Evolutionary conservation across 768 basidiomycete species (phyloP), one percentile per base, ranked within the genome.

Genomic region (Tricholoma matsutake): DNA sequence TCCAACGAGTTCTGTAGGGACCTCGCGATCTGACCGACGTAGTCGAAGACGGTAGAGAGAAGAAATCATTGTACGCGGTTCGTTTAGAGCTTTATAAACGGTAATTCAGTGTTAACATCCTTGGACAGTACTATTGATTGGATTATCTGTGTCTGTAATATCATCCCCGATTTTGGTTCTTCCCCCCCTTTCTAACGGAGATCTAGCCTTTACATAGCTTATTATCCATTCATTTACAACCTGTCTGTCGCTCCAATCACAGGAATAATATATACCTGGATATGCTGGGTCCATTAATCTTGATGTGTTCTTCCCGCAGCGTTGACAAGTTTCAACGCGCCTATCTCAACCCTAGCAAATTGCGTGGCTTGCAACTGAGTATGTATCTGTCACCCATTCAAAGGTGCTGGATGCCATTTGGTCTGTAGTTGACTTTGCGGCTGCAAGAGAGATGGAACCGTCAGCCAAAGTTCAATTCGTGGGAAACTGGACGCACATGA

Each of bases 1-100:
- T 34, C 89, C 91, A n/a, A 66, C 80, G 8, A 82, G 78, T 61
- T 76, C 83, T 3, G 76, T 89, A 37, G 84, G 85, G 6, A 31
- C 63, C n/a, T 75, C 78, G 32, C 75, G 80, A 52, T 79, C 83
- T 37, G 85, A 85, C 61, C 79, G 89, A 71, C 84, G 84, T 61
- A 80, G 79, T 63, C 77, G 83, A 72, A 78, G 87, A 72, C 79
- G 81, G 71, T 82, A 72, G 74, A 29, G 51, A 63, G 51, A 59
- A 41, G 51, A 51, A 14, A 52, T 20, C 25, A 31, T 52, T 31
- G 29, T 52, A 52, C 29, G 31, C 51, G 29, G 51, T 47, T 25
- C 16, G 51, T 31, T 49, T 53, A 53, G 51, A 53, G 51, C 18
- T 31, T 31, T 52, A 31, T 18, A 52, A 52, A 52, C 11, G 11